phyloP scores from a whole-genome alignment of 1,284 basidiomycete genomes.

The Coniferiporia sulphurascens region DNA sequence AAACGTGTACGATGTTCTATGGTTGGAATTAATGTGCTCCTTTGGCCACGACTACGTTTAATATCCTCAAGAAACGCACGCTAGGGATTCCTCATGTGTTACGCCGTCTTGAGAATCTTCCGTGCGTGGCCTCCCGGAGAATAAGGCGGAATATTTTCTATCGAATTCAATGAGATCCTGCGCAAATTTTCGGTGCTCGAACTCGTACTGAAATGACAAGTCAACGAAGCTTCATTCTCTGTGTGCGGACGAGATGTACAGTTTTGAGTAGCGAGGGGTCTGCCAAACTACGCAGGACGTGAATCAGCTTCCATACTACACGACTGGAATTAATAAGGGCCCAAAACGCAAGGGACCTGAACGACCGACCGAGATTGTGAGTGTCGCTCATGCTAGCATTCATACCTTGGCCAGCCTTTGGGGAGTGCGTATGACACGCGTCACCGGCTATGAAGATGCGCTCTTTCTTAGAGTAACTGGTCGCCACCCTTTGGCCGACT shows the following conservation, averaged over 20 bases:
- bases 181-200: constrained; percentile 69
- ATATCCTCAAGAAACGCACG: constrained; percentile 32
- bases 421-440: constrained; percentile 82
- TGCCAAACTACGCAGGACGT: constrained; percentile 71
- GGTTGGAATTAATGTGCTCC: background rate
- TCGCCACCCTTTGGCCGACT: constrained; percentile 76
- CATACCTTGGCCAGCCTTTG: constrained; percentile 75
- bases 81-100: constrained; percentile 59
- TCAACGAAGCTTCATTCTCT: background rate
- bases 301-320: constrained; percentile 69
- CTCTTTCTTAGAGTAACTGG: constrained; percentile 58
- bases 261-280: constrained; percentile 63
- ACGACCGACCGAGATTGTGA: constrained; percentile 59
- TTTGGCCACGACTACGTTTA: background rate
- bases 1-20: constrained; percentile 53
- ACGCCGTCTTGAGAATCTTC: constrained; percentile 55
- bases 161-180: constrained; percentile 82
- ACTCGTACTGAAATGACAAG: constrained; percentile 49
- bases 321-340: background rate
- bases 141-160: constrained; percentile 66
- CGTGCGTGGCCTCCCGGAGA: constrained; percentile 70
- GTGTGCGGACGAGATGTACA: constrained; percentile 34
- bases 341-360: background rate
- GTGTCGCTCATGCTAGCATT: constrained; percentile 82
- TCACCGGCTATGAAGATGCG: constrained; percentile 81